phyloP scores from a whole-genome alignment of 2,329 filamentous ascomycete species.

The Xylariaceae sp. region DNA sequence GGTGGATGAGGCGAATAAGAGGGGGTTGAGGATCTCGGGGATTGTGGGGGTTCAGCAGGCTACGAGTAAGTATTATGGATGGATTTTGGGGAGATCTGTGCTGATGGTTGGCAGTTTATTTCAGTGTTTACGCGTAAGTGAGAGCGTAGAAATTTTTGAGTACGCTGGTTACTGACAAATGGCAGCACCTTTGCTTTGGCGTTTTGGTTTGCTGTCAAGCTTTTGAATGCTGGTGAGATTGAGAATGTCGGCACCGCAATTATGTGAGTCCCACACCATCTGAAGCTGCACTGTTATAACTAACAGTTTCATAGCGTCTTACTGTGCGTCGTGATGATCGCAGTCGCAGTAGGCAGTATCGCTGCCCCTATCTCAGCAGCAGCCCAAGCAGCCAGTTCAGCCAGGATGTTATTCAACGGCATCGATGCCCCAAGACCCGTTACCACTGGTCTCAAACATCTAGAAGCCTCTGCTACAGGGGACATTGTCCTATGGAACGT shows the following conservation, averaged over 20 bases:
- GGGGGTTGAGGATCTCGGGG: slow-evolving; percentile 27
- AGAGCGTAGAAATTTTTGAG: not conserved
- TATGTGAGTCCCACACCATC: slow-evolving; percentile 30
- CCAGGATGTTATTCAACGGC: slow-evolving; percentile 51
- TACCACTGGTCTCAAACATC: slow-evolving; percentile 39
- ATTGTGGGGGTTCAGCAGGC: slow-evolving; percentile 30
- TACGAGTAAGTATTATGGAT: slow-evolving; percentile 22
- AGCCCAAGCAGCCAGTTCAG: slow-evolving; percentile 51
- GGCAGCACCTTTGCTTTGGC: slow-evolving; percentile 31
- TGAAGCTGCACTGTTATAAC: no score
- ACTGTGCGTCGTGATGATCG: slow-evolving; percentile 54
- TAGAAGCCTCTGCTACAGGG: slow-evolving; percentile 42
- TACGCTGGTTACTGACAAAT: slow-evolving; percentile 8
- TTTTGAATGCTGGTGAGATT: slow-evolving; percentile 29
- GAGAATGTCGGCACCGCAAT: slow-evolving; percentile 50
- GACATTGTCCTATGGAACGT: slow-evolving; percentile 60
- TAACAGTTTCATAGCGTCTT: slow-evolving; percentile 35
- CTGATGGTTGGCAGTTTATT: slow-evolving; percentile 25
- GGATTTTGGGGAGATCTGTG: not conserved
- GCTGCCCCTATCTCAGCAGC: slow-evolving; percentile 54
- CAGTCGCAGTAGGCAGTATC: slow-evolving; percentile 50
- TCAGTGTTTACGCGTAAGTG: slow-evolving; percentile 30
- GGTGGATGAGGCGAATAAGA: slow-evolving; percentile 46
- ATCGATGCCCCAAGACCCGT: slow-evolving; percentile 44
- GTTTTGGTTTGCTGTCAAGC: slow-evolving; percentile 31